phyloP scores from a whole-genome alignment of 2,329 filamentous ascomycete species.

The Dryadomyces quercivorus region DNA sequence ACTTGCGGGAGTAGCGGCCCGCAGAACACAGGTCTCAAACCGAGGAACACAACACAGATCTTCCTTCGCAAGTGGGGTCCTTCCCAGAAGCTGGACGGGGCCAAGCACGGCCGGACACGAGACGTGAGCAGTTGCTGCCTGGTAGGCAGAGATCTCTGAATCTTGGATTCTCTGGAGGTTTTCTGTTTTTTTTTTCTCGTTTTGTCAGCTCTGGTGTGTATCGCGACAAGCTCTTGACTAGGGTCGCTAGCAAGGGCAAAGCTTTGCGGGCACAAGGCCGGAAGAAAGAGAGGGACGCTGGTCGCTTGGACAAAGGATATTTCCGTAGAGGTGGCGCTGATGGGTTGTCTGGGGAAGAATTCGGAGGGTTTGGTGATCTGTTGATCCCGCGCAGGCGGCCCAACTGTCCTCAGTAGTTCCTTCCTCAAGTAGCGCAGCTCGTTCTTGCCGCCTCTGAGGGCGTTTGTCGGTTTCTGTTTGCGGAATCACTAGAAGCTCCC shows the following conservation, averaged over 20 bases:
- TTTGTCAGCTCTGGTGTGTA: not conserved
- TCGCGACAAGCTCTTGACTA: too few species aligned
- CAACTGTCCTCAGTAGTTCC: not conserved
- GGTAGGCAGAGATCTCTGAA: too few species aligned
- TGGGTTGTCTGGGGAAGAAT: not conserved
- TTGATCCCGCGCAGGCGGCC: slow-evolving; percentile 1
- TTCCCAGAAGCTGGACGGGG: not conserved
- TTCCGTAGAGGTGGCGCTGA: slow-evolving; percentile 9
- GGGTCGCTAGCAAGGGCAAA: not conserved
- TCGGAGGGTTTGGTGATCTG: not conserved
- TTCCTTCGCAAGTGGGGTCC: not conserved
- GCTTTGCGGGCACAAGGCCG: not conserved
- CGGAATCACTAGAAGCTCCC: not conserved
- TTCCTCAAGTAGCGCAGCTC: slow-evolving; percentile 1
- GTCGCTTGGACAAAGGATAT: not conserved
- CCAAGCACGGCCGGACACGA: too few species aligned
- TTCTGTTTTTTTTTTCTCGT: not conserved
- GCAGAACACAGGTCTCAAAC: not conserved
- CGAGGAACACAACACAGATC: not conserved
- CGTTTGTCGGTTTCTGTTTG: slow-evolving; percentile 1
- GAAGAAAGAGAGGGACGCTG: not conserved
- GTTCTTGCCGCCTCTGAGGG: not conserved
- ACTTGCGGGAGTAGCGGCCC: not conserved
- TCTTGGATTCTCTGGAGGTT: not conserved
- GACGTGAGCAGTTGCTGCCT: too few species aligned